These are phyloP conservation scores for Artomyces pyxidatus DNA, from an alignment of 768 basidiomycete species.

Conservation along the genomic window DNA sequence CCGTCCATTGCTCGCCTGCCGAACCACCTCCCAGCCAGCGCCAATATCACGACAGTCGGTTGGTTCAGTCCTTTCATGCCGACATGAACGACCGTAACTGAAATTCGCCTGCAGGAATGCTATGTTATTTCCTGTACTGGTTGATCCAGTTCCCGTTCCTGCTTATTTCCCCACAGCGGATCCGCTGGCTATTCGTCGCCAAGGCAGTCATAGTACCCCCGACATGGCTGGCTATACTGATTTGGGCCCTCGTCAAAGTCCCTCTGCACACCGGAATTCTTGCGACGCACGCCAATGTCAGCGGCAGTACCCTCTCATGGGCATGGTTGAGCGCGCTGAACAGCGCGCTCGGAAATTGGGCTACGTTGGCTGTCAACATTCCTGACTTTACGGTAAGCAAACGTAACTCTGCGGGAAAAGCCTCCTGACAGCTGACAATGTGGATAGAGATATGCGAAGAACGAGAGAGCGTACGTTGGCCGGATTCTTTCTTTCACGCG, in stretches of 20 bases:
- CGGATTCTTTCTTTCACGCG: too few relatives aligned
- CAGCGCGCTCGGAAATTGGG: too few relatives aligned
- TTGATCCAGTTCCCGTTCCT: slow-evolving; percentile 68
- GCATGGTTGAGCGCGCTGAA: too few relatives aligned
- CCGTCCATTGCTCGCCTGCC: slow-evolving; percentile 57
- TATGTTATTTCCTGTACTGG: slow-evolving; percentile 76
- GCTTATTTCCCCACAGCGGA: slow-evolving; percentile 68
- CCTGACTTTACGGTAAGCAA: too few relatives aligned
- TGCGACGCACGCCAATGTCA: too few relatives aligned
- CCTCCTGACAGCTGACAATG: not conserved
- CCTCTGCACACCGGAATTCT: too few relatives aligned
- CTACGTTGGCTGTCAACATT: too few relatives aligned
- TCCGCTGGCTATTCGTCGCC: slow-evolving; percentile 66
- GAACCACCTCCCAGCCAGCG: slow-evolving; percentile 48
- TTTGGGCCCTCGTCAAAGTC: slow-evolving; percentile 70
- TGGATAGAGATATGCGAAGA: slow-evolving; percentile 61
- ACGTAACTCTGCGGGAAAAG: not conserved
- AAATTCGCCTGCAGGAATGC: slow-evolving; percentile 36
- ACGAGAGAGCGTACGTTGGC: slow-evolving; percentile 42
- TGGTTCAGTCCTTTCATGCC: not conserved
- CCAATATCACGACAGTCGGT: slow-evolving; percentile 60
- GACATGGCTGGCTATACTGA: slow-evolving; percentile 63
- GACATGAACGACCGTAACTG: not conserved
- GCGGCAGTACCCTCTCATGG: too few relatives aligned
- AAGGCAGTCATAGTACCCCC: slow-evolving; percentile 47